phyloP scores from a whole-genome alignment of 352 stramenopile genomes.

The Hyaloperonospora arabidopsidis region DNA sequence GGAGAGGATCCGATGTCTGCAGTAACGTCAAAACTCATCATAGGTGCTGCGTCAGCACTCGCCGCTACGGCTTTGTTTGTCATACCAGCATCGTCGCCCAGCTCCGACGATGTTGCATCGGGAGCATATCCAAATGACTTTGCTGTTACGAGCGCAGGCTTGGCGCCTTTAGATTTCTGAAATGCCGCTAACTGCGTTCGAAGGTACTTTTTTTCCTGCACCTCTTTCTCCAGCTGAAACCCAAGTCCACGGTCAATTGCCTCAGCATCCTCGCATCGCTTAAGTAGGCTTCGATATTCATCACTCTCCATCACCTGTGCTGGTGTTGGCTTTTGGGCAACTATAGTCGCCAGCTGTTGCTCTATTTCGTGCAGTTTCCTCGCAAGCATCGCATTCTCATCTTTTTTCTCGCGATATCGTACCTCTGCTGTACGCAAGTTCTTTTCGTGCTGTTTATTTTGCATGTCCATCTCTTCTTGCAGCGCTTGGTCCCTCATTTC shows the following conservation, averaged over 20 bases:
- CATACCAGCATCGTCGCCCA: slow-evolving; percentile 10
- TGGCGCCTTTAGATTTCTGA: slow-evolving; percentile 23
- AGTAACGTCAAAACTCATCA: slow-evolving; percentile 63
- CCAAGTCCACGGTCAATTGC: slow-evolving; percentile 55
- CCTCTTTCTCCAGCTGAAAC: slow-evolving; percentile 68
- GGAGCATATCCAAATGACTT: slow-evolving; percentile 26
- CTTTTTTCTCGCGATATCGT: slow-evolving; percentile 13
- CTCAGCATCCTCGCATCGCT: slow-evolving; percentile 54
- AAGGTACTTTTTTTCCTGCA: slow-evolving; percentile 71
- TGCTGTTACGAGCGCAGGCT: slow-evolving; percentile 23
- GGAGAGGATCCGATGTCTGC: slow-evolving; percentile 15
- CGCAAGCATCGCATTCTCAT: slow-evolving; percentile 23
- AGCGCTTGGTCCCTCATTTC: slow-evolving; percentile 39
- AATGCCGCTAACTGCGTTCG: slow-evolving; percentile 49
- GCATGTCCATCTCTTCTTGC: slow-evolving; percentile 29
- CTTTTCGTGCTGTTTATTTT: slow-evolving; percentile 25
- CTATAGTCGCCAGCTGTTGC: slow-evolving; percentile 19
- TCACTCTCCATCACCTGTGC: slow-evolving; percentile 36
- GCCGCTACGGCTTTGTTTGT: slow-evolving; percentile 37
- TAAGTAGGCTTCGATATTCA: slow-evolving; percentile 50
- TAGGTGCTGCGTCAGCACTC: slow-evolving; percentile 32
- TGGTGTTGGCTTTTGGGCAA: slow-evolving; percentile 16
- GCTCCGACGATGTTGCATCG: slow-evolving; percentile 6
- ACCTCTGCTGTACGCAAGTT: slow-evolving; percentile 16
- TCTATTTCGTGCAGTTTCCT: slow-evolving; percentile 42